Evolutionary conservation across 2,329 filamentous ascomycete species (phyloP), one percentile per base, ranked within the genome.

Genomic region (Sclerotinia nivalis): DNA sequence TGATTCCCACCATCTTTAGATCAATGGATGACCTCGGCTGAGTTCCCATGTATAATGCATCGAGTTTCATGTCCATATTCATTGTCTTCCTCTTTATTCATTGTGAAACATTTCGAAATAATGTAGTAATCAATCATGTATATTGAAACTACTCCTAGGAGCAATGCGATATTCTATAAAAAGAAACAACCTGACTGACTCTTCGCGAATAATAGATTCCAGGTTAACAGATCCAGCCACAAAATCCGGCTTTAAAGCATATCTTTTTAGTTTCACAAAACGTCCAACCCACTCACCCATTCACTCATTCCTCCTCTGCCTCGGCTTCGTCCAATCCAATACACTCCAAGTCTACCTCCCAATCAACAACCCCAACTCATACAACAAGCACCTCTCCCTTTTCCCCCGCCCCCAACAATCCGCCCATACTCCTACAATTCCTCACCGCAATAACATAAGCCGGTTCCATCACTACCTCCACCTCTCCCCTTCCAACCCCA

Each of bases 21-120:
- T 72, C 70, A 74, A 69, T 69, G 61, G 67, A 64, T 69, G 59
- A 56, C 67, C 47, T 66, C 69, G 73, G 73, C 72, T 73, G 73
- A 75, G 73, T 74, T 64, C 25, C 61, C 45, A 75, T 77, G 76
- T 77, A 78, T 76, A 76, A 77, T 78, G 75, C 73, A 69, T 65
- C 64, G 37, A 69, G 40, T 69, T 69, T 45, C 67, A 69, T 47
- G 67, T 64, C 67, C 49, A 69, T 49, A 65, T 64, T 65, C 18
- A 40, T 28, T 49, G 15, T 31, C 28, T 64, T 68, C 22, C 8
- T 22, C 13, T 47, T 55, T 31, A 15, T 49, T 52, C n/a, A 37
- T 37, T 55, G 37, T 45, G 37, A 25, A 37, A 13, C 10, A 7
- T n/a, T 37, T 49, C 2, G 15, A 45, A 22, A 67, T 59, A 9